These are phyloP conservation scores for Coemansia furcata DNA, from an alignment of 192 early-diverging fungal species.

Conservation along the genomic window DNA sequence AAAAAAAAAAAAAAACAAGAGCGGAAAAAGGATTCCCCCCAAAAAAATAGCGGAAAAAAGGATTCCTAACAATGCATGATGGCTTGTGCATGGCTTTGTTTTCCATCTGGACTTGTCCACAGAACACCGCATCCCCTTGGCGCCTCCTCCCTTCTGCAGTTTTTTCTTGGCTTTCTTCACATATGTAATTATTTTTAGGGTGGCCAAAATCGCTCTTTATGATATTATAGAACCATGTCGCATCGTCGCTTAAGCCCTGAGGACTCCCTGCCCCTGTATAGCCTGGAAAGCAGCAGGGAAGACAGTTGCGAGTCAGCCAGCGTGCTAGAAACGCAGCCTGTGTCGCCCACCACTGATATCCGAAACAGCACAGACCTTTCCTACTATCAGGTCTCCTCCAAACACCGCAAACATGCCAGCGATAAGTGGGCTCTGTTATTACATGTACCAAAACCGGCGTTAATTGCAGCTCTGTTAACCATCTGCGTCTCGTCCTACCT, in stretches of 20 bases:
- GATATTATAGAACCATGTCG: background rate
- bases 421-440: background rate
- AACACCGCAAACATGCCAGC: background rate
- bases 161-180: background rate
- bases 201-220: background rate
- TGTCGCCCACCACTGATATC: background rate
- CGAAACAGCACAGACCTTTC: background rate
- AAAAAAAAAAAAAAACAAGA: too few relatives aligned
- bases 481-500: conserved; percentile 12
- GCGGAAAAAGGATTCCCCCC: too few relatives aligned
- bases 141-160: background rate
- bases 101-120: too few relatives aligned
- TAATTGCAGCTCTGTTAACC: conserved; percentile 3
- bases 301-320: background rate
- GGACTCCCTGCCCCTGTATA: background rate
- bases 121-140: too few relatives aligned
- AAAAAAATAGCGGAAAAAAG: too few relatives aligned
- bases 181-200: background rate
- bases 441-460: conserved; percentile 7
- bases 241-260: background rate
- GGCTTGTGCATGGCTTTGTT: too few relatives aligned
- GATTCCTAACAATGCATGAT: too few relatives aligned
- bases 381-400: background rate
- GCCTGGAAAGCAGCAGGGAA: background rate
- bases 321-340: background rate